phyloP scores from a whole-genome alignment of 1,284 basidiomycete genomes.

The Rhodotorula sp. region DNA sequence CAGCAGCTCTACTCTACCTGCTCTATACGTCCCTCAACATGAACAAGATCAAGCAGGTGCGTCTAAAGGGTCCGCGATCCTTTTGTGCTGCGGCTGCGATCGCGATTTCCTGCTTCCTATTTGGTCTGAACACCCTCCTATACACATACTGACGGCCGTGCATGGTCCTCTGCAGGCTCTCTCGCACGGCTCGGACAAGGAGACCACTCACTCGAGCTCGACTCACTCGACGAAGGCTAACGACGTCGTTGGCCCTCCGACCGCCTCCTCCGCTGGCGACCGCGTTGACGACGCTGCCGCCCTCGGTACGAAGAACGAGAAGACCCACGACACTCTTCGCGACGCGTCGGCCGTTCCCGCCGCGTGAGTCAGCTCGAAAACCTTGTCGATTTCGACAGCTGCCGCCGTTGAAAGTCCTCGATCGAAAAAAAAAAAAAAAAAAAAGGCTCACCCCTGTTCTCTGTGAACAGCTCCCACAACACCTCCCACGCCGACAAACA shows the following conservation, averaged over 20 bases:
- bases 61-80: neutral
- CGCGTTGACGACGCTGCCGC: neutral
- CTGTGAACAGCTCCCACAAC: neutral
- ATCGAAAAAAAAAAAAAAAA: too few relatives aligned
- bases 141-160: neutral
- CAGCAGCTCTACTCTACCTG: neutral
- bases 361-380: neutral
- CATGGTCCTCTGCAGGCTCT: conserved; percentile 18
- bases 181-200: conserved; percentile 14
- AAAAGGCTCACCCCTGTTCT: too few relatives aligned
- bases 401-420: too few relatives aligned
- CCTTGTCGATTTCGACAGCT: too few relatives aligned
- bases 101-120: too few relatives aligned
- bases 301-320: neutral
- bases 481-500: neutral
- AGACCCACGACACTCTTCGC: neutral
- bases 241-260: neutral
- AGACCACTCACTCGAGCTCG: neutral
- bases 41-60: conserved; percentile 26
- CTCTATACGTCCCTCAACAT: neutral
- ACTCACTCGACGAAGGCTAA: neutral
- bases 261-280: conserved; percentile 2
- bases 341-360: neutral
- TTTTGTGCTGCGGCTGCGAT: neutral
- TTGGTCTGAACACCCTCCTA: too few relatives aligned